A percentile compares a stretch with the other conserved stretches of the same genome.
Evolutionary conservation across 2,329 filamentous ascomycete genomes (phyloP).

Genomic region (Alternaria viburni): DNA sequence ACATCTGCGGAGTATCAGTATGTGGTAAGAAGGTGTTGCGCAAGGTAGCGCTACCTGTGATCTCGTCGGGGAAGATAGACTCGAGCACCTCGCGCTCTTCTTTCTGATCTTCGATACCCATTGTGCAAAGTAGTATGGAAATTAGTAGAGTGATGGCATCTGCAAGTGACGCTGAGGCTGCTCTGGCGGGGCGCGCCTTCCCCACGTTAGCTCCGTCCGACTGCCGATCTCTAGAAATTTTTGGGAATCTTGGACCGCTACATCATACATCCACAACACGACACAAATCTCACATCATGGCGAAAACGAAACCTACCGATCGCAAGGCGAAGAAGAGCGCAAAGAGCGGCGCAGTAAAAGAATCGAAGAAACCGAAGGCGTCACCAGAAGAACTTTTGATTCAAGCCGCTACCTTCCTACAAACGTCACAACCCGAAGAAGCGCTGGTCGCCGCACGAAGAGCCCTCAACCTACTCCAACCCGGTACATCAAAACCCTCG

Average conservation of each 20-base stretch:
- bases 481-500: conserved; percentile 41
- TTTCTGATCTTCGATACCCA: conserved; percentile 79
- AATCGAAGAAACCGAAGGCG: conserved; percentile 56
- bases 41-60: conserved; percentile 69
- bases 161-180: conserved; percentile 22
- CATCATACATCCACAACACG: background rate
- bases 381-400: conserved; percentile 63
- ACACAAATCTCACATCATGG: conserved; percentile 47
- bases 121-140: conserved; percentile 31
- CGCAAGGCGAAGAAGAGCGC: conserved; percentile 43
- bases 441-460: conserved; percentile 62
- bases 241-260: conserved; percentile 18
- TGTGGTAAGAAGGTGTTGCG: background rate
- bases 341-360: conserved; percentile 46
- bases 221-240: conserved; percentile 27
- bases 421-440: conserved; percentile 64
- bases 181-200: conserved; percentile 27
- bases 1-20: conserved; percentile 67
- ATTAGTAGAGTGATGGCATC: conserved; percentile 1
- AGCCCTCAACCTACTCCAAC: conserved; percentile 58
- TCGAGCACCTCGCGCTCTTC: conserved; percentile 98
- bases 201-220: conserved; percentile 36
- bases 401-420: conserved; percentile 62
- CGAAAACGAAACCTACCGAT: conserved; percentile 60
- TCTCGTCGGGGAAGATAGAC: conserved; percentile 97